Percentiles rank a stretch among this genome's conserved stretches.
Conservation (phyloP, 2,329 filamentous ascomycete genomes). For the Fusarium sulawesiense region DNA sequence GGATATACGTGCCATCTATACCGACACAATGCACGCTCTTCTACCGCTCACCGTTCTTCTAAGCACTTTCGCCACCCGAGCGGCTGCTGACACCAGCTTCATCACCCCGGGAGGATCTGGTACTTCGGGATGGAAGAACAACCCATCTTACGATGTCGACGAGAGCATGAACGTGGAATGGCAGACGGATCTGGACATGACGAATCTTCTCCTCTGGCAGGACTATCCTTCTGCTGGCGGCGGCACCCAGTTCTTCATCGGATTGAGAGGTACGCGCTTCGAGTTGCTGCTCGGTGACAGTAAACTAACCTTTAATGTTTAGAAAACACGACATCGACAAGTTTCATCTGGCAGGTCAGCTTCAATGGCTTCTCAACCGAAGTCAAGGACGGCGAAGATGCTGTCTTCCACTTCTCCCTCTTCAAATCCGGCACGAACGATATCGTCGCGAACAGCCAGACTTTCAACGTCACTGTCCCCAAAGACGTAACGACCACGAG, state of each 20-base stretch:
- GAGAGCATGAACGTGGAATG: slow-evolving; percentile 44
- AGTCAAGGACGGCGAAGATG: slow-evolving; percentile 21
- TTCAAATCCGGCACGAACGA: slow-evolving; percentile 22
- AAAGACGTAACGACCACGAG: slow-evolving; percentile 10
- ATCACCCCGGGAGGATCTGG: slow-evolving; percentile 34
- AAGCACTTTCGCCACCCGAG: slow-evolving; percentile 6
- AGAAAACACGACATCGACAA: slow-evolving; percentile 40
- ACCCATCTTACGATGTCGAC: slow-evolving; percentile 38
- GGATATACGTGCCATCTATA: not conserved
- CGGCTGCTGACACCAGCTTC: slow-evolving; percentile 19
- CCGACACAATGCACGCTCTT: slow-evolving; percentile 12
- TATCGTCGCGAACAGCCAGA: slow-evolving; percentile 25
- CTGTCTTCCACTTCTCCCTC: slow-evolving; percentile 37
- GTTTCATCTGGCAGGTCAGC: slow-evolving; percentile 37
- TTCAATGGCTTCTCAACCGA: slow-evolving; percentile 24
- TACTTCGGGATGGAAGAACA: slow-evolving; percentile 37
- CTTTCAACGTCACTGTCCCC: slow-evolving; percentile 40
- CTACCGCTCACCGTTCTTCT: slow-evolving; percentile 20
- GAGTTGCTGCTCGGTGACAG: rapidly evolving
- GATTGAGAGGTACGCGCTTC: slow-evolving; percentile 2
- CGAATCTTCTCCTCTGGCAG: slow-evolving; percentile 41
- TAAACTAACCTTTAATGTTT: slow-evolving; percentile 1
- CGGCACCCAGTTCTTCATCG: slow-evolving; percentile 12
- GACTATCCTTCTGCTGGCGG: slow-evolving; percentile 32
- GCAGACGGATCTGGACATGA: slow-evolving; percentile 32